A percentile compares a stretch with the other conserved stretches of the same genome.
phyloP scores from a whole-genome alignment of 371 early-diverging fungal species.

The Apophysomyces trapeziformis region DNA sequence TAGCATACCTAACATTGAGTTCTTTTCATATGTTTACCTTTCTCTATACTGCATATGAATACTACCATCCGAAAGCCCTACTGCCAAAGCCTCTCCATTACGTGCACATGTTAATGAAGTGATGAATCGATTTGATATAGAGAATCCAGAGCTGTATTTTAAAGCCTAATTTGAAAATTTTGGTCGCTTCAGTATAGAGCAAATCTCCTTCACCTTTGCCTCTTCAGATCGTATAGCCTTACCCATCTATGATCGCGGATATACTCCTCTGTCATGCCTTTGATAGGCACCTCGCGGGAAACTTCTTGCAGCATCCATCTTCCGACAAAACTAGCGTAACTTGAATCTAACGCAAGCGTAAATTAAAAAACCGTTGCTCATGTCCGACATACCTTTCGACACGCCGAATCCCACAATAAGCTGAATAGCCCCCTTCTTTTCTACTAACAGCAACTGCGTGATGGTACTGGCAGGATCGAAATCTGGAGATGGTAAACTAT shows the following conservation, averaged over 20 bases:
- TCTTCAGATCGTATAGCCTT: neutral
- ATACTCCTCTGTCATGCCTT: neutral
- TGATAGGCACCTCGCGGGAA: constrained; percentile 11
- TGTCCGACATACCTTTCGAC: constrained; percentile 10
- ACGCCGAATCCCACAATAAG: constrained; percentile 21
- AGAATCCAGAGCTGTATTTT: constrained; percentile 18
- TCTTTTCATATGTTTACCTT: constrained; percentile 6
- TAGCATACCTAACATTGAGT: neutral
- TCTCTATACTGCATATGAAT: constrained; percentile 34
- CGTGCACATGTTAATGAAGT: constrained; percentile 28
- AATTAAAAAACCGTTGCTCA: neutral
- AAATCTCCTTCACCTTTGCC: too few species aligned
- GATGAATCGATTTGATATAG: constrained; percentile 33
- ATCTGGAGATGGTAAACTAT: constrained; percentile 4
- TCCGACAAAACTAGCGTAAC: constrained; percentile 11
- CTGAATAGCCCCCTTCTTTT: constrained; percentile 4
- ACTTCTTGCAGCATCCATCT: constrained; percentile 20
- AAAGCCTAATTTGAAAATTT: constrained; percentile 7
- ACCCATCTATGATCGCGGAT: constrained; percentile 6
- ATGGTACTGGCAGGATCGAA: constrained; percentile 13
- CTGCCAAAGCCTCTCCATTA: constrained; percentile 21
- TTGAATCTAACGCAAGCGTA: neutral
- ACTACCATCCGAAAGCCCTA: constrained; percentile 52
- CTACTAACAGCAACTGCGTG: constrained; percentile 21
- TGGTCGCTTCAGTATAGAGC: neutral